Percentiles rank a stretch among this genome's conserved stretches.
Evolutionary conservation across 73 alveolate genomes (phyloP).

Genomic region (Tetrahymena malaccensis): DNA sequence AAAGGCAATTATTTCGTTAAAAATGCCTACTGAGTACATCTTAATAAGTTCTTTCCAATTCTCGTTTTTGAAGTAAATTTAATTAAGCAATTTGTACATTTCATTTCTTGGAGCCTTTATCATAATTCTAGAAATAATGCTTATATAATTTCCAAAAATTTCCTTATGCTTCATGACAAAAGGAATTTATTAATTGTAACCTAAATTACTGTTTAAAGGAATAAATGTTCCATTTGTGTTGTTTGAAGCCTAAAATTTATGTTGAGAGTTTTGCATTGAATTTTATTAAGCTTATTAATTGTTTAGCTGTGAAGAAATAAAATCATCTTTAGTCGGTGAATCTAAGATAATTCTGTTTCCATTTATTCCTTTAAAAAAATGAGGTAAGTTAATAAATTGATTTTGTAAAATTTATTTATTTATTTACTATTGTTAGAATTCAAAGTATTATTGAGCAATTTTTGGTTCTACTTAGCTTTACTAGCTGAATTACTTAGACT

Average conservation of each 20-base stretch:
- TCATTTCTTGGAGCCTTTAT: conserved; percentile 44
- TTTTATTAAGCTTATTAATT: background rate
- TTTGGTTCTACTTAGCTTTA: conserved; percentile 4
- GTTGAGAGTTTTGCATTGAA: background rate
- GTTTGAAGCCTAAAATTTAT: background rate
- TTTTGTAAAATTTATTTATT: no score
- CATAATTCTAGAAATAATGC: conserved; percentile 28
- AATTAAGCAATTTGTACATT: conserved; percentile 49
- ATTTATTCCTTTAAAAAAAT: background rate
- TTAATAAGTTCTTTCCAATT: conserved; percentile 56
- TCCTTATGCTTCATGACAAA: background rate
- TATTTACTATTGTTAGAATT: background rate
- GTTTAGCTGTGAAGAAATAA: background rate
- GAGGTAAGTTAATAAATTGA: no score
- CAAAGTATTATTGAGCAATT: background rate
- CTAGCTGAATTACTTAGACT: background rate
- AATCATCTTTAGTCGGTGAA: background rate
- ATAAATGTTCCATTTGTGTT: background rate
- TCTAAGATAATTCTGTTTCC: background rate
- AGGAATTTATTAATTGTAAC: background rate
- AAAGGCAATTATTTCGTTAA: background rate
- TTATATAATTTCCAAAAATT: conserved; percentile 37
- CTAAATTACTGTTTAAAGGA: background rate
- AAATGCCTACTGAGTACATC: conserved; percentile 4
- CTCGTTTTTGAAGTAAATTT: conserved; percentile 46